Evolutionary conservation across 352 stramenopile genomes (phyloP).

Genomic region (Globisporangium ultimum): DNA sequence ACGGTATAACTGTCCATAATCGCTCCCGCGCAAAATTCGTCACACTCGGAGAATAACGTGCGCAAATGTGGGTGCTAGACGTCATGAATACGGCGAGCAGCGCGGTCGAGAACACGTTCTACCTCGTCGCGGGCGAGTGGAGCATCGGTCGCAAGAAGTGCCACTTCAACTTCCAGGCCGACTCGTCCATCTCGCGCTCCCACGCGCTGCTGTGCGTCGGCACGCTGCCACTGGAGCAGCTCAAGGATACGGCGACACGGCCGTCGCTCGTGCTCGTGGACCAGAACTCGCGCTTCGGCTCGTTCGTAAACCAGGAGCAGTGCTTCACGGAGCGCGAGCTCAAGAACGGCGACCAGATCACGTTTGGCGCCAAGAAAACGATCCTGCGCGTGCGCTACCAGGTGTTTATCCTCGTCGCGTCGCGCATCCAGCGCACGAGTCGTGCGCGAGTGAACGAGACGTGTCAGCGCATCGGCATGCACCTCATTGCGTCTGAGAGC

Average conservation of each 20-base stretch:
- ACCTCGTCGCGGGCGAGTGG: conserved; percentile 82
- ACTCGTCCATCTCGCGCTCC: conserved; percentile 79
- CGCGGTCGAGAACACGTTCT: conserved; percentile 57
- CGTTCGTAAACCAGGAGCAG: conserved; percentile 83
- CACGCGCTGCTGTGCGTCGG: conserved; percentile 77
- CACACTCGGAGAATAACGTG: too few relatives aligned
- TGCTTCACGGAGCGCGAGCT: conserved; percentile 41
- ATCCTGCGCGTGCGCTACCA: conserved; percentile 80
- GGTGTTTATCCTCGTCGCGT: conserved; percentile 75
- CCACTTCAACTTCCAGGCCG: conserved; percentile 81
- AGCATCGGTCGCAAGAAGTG: conserved; percentile 80
- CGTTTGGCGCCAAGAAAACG: conserved; percentile 82
- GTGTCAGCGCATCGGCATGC: conserved; percentile 80
- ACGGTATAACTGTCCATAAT: too few relatives aligned
- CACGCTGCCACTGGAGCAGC: conserved; percentile 50
- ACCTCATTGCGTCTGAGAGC: conserved; percentile 52
- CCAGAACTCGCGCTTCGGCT: conserved; percentile 82
- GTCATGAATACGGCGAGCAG: conserved; percentile 41
- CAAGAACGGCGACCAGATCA: conserved; percentile 69
- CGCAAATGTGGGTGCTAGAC: conserved; percentile 75
- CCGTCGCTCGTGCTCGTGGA: conserved; percentile 74
- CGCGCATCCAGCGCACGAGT: conserved; percentile 59
- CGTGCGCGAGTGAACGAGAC: conserved; percentile 64
- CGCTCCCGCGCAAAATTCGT: too few relatives aligned
- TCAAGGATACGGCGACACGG: conserved; percentile 49